phyloP scores from a whole-genome alignment of 345 rosid genomes.

The Brassica juncea region DNA sequence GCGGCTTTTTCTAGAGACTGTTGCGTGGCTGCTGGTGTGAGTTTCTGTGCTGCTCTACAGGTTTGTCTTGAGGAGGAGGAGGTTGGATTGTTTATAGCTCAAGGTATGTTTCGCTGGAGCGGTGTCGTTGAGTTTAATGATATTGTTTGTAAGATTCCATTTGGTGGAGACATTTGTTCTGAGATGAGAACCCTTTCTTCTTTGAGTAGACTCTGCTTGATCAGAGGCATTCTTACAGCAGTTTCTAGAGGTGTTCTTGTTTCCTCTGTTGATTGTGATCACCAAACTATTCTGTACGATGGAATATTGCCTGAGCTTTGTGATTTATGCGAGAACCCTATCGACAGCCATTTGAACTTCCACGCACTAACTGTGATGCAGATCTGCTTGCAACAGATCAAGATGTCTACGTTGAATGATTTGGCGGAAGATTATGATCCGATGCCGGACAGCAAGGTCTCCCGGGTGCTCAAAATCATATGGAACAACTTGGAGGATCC shows the following conservation, averaged over 20 bases:
- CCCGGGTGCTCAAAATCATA: conserved; percentile 70
- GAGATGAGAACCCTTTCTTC: conserved; percentile 62
- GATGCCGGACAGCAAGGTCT: conserved; percentile 57
- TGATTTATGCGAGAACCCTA: conserved; percentile 82
- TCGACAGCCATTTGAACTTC: conserved; percentile 89
- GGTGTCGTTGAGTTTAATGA: conserved; percentile 38
- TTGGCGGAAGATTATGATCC: conserved; percentile 58
- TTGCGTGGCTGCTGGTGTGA: conserved; percentile 90
- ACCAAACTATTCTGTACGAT: conserved; percentile 71
- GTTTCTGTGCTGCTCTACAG: conserved; percentile 81
- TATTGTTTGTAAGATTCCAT: conserved; percentile 59
- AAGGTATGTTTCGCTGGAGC: conserved; percentile 56
- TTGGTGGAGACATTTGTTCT: conserved; percentile 56
- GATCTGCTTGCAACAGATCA: conserved; percentile 96
- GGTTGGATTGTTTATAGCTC: conserved; percentile 66
- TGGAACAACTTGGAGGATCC: conserved; percentile 99
- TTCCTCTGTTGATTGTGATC: conserved; percentile 42
- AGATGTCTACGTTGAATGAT: conserved; percentile 58
- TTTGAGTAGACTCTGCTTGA: conserved; percentile 86
- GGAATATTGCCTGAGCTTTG: conserved; percentile 86
- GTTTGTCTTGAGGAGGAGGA: conserved; percentile 66
- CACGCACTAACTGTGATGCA: conserved; percentile 91
- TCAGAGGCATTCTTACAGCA: conserved; percentile 94
- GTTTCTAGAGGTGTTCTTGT: conserved; percentile 73
- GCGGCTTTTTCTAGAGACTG: conserved; percentile 81